These are phyloP conservation scores for Aspergillus sp. DNA, from an alignment of 2,329 filamentous ascomycete genomes.

Conservation along the genomic window DNA sequence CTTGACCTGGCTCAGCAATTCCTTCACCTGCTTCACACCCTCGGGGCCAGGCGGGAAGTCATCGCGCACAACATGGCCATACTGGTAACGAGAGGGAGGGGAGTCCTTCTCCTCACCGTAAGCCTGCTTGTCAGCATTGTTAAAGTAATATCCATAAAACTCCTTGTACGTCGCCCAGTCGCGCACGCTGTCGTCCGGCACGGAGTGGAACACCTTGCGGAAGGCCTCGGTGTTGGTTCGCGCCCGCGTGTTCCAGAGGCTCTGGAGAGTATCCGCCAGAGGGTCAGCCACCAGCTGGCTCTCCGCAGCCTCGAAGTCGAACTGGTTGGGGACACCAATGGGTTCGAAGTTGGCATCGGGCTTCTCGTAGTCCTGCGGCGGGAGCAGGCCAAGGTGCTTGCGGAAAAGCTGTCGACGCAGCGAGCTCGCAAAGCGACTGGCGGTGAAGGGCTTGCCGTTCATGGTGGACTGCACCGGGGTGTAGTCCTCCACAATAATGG, in stretches of 20 bases:
- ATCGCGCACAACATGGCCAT: slow-evolving; percentile 82
- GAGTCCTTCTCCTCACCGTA: slow-evolving; percentile 45
- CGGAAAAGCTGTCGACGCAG: slow-evolving; percentile 82
- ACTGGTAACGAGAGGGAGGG: slow-evolving; percentile 62
- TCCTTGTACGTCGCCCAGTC: slow-evolving; percentile 64
- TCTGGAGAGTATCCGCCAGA: slow-evolving; percentile 55
- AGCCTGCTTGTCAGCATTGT: slow-evolving; percentile 40
- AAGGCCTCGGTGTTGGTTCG: slow-evolving; percentile 61
- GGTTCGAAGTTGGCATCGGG: slow-evolving; percentile 59
- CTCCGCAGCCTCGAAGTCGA: slow-evolving; percentile 53
- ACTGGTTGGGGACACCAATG: slow-evolving; percentile 55
- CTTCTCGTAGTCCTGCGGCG: slow-evolving; percentile 66
- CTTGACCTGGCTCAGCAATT: slow-evolving; percentile 64
- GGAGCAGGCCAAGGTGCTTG: slow-evolving; percentile 82
- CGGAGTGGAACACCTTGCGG: slow-evolving; percentile 61
- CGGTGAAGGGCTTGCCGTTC: slow-evolving; percentile 74
- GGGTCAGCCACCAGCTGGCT: slow-evolving; percentile 57
- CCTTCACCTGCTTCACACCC: slow-evolving; percentile 72
- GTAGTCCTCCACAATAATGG: slow-evolving; percentile 85
- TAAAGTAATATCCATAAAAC: slow-evolving; percentile 63
- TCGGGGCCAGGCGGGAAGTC: slow-evolving; percentile 64
- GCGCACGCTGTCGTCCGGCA: slow-evolving; percentile 58
- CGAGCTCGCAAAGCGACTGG: slow-evolving; percentile 78
- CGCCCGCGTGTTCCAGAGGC: slow-evolving; percentile 59
- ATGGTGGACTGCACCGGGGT: slow-evolving; percentile 70